Percentiles rank a stretch among this genome's conserved stretches.
phyloP scores from a whole-genome alignment of 2,329 filamentous ascomycete genomes.

The Scedosporium apiospermum region DNA sequence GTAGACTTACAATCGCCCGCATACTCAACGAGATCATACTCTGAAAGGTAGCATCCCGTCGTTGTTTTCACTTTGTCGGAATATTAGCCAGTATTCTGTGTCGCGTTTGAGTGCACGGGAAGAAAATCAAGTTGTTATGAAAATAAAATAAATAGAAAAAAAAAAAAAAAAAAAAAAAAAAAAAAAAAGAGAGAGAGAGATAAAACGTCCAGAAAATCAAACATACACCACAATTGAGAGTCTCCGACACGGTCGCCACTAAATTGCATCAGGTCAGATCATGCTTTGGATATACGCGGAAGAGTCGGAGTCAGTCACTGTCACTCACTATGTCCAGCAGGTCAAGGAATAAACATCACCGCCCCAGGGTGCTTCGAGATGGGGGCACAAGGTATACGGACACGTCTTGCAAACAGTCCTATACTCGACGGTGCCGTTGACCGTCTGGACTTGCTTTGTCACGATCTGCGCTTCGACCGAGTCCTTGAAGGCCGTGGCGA shows the following conservation, averaged over 20 bases:
- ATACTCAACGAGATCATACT: constrained; percentile 8
- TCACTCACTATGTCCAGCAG: constrained; percentile 3
- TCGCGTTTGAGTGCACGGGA: background rate
- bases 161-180: too few relatives aligned
- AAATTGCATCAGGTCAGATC: background rate
- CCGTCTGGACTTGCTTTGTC: background rate
- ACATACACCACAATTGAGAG: constrained; percentile 7
- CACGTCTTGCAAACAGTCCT: constrained; percentile 4
- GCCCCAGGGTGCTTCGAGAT: background rate
- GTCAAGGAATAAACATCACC: background rate
- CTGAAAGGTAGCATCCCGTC: constrained; percentile 1
- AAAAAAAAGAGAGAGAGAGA: too few relatives aligned
- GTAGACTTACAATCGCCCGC: constrained; percentile 6
- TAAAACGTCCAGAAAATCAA: too few relatives aligned
- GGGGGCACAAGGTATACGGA: constrained; percentile 6
- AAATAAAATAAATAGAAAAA: background rate
- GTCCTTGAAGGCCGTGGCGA: background rate
- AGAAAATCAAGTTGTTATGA: too few relatives aligned
- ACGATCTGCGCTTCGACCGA: background rate
- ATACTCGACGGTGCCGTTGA: constrained; percentile 7
- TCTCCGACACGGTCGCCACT: constrained; percentile 7
- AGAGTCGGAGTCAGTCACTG: background rate
- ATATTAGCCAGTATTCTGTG: background rate
- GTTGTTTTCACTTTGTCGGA: constrained; percentile 2
- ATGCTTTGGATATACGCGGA: background rate